Percentiles rank a stretch among this genome's conserved stretches.
phyloP scores from a whole-genome alignment of 2,329 filamentous ascomycete genomes.

The Phaeosphaeriaceae sp. region DNA sequence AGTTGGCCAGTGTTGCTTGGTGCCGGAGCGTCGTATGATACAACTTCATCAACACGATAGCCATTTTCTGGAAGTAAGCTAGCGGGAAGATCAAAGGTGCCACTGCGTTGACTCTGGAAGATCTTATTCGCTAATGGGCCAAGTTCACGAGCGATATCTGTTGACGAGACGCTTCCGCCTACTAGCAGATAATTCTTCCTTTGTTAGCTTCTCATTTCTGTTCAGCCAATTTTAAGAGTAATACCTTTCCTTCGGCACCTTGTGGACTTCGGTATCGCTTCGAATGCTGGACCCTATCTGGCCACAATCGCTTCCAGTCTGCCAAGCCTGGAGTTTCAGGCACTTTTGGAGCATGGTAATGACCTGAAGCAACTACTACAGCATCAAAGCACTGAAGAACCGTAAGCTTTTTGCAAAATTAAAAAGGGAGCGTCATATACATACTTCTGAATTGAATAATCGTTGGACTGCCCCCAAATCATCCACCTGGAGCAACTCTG shows the following conservation, averaged over 20 bases:
- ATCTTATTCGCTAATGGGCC: constrained; percentile 53
- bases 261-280: constrained; percentile 59
- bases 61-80: constrained; percentile 63
- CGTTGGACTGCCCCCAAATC: constrained; percentile 14
- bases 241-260: constrained; percentile 62
- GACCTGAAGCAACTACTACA: constrained; percentile 62
- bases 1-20: neutral
- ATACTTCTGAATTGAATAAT: constrained; percentile 3
- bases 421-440: neutral
- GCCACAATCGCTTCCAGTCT: constrained; percentile 57
- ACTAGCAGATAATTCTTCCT: constrained; percentile 62
- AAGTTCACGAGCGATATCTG: constrained; percentile 64
- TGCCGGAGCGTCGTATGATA: constrained; percentile 51
- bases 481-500: constrained; percentile 51
- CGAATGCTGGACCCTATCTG: constrained; percentile 58
- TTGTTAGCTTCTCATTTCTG: neutral
- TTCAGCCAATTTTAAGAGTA: constrained; percentile 10
- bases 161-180: constrained; percentile 64
- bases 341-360: constrained; percentile 61
- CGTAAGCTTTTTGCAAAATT: neutral
- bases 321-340: constrained; percentile 59
- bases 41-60: constrained; percentile 61
- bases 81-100: constrained; percentile 66
- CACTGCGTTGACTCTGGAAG: constrained; percentile 67
- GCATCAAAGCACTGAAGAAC: constrained; percentile 54